These are phyloP conservation scores for Spergularia marina DNA, from an alignment of 148 eudicot genomes.

Conservation along the genomic window DNA sequence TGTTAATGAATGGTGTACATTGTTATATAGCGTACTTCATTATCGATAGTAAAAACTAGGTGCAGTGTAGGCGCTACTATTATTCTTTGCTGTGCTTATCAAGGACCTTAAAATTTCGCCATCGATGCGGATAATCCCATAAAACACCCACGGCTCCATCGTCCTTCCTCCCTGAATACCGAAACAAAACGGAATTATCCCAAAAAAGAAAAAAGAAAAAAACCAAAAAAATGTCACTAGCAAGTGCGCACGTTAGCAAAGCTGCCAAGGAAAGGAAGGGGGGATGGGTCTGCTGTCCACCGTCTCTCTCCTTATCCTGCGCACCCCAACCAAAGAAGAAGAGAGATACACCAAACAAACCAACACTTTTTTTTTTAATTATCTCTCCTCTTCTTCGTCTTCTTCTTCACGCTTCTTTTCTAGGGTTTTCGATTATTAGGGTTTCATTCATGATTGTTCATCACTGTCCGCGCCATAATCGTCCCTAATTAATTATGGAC, in stretches of 20 bases:
- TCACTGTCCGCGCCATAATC: conserved; percentile 4
- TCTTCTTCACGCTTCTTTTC: conserved; percentile 26
- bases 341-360: background rate
- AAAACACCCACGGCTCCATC: no score
- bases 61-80: no score
- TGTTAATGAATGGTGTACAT: no score
- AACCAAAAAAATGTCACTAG: conserved; percentile 1
- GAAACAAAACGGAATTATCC: background rate
- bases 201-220: background rate
- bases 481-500: conserved; percentile 15
- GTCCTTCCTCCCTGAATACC: background rate
- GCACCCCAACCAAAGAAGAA: conserved; percentile 21
- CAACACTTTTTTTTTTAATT: background rate
- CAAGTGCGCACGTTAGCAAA: conserved; percentile 27
- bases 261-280: conserved; percentile 1
- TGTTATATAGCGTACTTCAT: no score
- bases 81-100: no score
- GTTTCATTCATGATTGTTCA: background rate
- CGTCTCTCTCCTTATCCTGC: conserved; percentile 47
- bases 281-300: conserved; percentile 32
- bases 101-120: no score
- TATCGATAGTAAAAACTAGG: no score
- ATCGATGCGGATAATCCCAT: no score
- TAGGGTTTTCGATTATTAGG: conserved; percentile 39
- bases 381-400: conserved; percentile 6